Percentiles rank a stretch among this genome's conserved stretches.
phyloP scores from a whole-genome alignment of 2,329 filamentous ascomycete genomes.

The Orbilia oligospora region DNA sequence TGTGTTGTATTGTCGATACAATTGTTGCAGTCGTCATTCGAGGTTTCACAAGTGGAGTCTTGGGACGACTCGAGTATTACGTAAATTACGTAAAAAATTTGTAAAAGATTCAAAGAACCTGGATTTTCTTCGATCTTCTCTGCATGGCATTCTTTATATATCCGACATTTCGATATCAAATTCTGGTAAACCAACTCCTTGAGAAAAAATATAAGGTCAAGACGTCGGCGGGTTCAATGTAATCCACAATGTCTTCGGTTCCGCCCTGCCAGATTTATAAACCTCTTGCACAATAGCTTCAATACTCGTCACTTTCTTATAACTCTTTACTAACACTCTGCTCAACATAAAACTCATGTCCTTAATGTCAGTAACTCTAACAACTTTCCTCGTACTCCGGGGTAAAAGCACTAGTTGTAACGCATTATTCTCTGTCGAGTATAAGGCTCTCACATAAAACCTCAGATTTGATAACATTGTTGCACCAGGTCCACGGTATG shows the following conservation, averaged over 20 bases:
- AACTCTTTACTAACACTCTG: conserved; percentile 34
- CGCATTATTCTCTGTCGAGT: conserved; percentile 25
- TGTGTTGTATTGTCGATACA: conserved; percentile 1
- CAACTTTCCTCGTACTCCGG: conserved; percentile 34
- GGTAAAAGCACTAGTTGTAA: conserved; percentile 57
- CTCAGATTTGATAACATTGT: conserved; percentile 62
- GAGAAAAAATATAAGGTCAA: neutral
- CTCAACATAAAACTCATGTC: conserved; percentile 58
- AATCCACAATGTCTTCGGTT: conserved; percentile 18
- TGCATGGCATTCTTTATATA: neutral
- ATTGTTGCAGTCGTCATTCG: conserved; percentile 12
- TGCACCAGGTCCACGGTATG: conserved; percentile 60
- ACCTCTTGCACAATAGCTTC: conserved; percentile 12
- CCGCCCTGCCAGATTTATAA: conserved; percentile 12
- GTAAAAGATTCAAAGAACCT: neutral
- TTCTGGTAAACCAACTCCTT: neutral
- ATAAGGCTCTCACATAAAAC: conserved; percentile 55
- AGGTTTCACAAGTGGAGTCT: conserved; percentile 6
- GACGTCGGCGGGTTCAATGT: neutral
- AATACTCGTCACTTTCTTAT: conserved; percentile 16
- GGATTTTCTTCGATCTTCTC: too few species aligned
- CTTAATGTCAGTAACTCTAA: neutral
- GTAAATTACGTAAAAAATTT: conserved; percentile 5
- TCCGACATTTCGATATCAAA: neutral
- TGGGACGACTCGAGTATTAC: neutral